Evolutionary conservation across 805 yeast species (phyloP).

Genomic region (Saturnispora ahearnii): DNA sequence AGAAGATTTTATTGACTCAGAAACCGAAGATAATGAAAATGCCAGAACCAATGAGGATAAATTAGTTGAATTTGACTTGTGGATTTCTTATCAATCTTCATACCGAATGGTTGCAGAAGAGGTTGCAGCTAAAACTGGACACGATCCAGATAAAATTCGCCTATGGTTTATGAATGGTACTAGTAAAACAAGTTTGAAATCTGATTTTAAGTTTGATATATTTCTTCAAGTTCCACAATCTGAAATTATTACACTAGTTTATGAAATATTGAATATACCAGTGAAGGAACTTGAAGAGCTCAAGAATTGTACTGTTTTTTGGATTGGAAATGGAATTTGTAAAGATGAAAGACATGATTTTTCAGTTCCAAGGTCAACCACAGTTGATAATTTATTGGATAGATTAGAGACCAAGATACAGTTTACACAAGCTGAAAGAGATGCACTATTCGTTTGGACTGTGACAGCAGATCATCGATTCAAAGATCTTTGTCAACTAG

Average conservation of each 20-base stretch:
- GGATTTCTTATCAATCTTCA: slow-evolving; percentile 56
- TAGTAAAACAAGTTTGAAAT: slow-evolving; percentile 45
- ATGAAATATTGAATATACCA: slow-evolving; percentile 69
- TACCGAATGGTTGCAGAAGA: slow-evolving; percentile 54
- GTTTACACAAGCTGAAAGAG: slow-evolving; percentile 38
- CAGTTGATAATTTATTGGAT: slow-evolving; percentile 44
- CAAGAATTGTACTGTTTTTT: slow-evolving; percentile 53
- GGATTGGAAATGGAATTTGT: slow-evolving; percentile 66
- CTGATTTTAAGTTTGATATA: slow-evolving; percentile 28
- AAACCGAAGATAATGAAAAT: slow-evolving; percentile 10
- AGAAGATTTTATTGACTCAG: slow-evolving; percentile 39
- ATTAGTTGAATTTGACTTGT: slow-evolving; percentile 40
- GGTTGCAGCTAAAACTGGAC: slow-evolving; percentile 45
- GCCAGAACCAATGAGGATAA: background rate
- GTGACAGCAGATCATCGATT: slow-evolving; percentile 27
- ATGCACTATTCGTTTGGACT: slow-evolving; percentile 50
- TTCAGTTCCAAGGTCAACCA: slow-evolving; percentile 54
- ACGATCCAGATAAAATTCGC: slow-evolving; percentile 54
- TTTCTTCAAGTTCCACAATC: slow-evolving; percentile 35
- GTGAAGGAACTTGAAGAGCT: slow-evolving; percentile 70
- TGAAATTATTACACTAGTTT: slow-evolving; percentile 43
- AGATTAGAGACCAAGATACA: slow-evolving; percentile 48
- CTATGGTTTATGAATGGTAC: slow-evolving; percentile 52
- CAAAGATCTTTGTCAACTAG: slow-evolving; percentile 27
- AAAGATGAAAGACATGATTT: slow-evolving; percentile 63